Base-by-base conservation (phyloP, 1,284 basidiomycete genomes). In the Tilletia walkeri region DNA sequence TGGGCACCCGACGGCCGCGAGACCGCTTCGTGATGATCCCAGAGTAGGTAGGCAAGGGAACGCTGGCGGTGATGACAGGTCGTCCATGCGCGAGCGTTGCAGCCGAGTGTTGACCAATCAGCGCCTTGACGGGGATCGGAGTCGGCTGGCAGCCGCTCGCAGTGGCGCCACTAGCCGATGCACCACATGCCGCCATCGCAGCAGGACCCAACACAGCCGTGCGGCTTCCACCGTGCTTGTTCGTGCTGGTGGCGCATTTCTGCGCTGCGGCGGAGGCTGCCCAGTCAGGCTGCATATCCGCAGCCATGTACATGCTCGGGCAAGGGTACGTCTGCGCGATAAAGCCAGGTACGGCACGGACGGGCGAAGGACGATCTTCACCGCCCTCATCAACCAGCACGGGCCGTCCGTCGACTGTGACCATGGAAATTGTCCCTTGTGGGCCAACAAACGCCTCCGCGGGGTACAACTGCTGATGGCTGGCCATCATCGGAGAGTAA, bases 21-120 rank as follows among this genome's bases (percentile, higher is more conserved):
- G 77, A 78, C 20, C 78, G 73, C 72, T 80, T 80, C 39, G 80
- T 81, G 73, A 81, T 81, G 71, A 81, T 76, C 30, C 78, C 78
- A 18, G 59, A 63, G 38, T 63, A 63, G 9, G 59, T 38, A 16
- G 59, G 59, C 34, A 63, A 34, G 59, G 59, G 59, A 4, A 63
- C 59, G 16, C 36, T 63, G 34, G 59, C 59, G 12, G 59, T 63
- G 34, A 63, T 39, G 18, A 63, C 59, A 39, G 59, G 59, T 39
- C 59, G 59, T 14, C 59, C 59, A 16, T 63, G 59, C 34, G 59
- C 59, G 16, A 63, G 59, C 10, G 59, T 63, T 14, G 59, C 59
- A n/a, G 59, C 59, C 30, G 59, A 63, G 34, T 63, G 59, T 41
- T 63, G 59, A 39, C 59, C 59, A 20, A 63, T 63, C 59, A 63